Base-by-base conservation (phyloP, 2,329 filamentous ascomycete genomes). In the Hymenoscyphus albidus region DNA sequence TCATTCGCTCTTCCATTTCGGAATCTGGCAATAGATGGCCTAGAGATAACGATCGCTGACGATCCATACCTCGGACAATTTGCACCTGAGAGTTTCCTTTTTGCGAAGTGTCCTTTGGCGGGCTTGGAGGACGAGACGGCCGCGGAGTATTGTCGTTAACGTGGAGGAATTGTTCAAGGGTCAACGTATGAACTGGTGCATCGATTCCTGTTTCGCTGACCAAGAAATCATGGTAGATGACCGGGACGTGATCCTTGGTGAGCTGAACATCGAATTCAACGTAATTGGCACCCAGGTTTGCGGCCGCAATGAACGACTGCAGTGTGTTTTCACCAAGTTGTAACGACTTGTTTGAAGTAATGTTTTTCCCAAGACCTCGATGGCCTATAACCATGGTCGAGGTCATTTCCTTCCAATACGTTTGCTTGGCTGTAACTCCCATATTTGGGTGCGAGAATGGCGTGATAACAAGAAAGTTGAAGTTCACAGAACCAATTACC, bases 201-300 rank as follows among this genome's bases (percentile, higher is more conserved):
- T 99, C 95, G 62, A 97, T 95, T 10, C 96, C 95, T 0, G 95
- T 98, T 78, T 99, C 95, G 74, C 93, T 97, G 76, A 99, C 95
- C 14, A 98, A 82, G 74, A 99, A 99, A 77, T 99, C 95, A 75
- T 99, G 95, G 75, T 99, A 99, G 73, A 99, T 97, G 69, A 99
- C 94, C 0, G 95, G 95, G 1, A 99, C 93, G 72, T 96, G 93
- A 75, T 99, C 95, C 74, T 99, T 99, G n/a, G 95, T 99, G 48
- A 99, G 81, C 76, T 99, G 95, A 0, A 99, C 95, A 75, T 99
- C 95, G 73, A 90, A 88, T 71, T 89, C 86, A 58, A 90, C 86
- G 70, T 89, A 89, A 63, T 88, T 84, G 2, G 87, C 95, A 9
- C 95, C 95, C 61, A 99, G 78, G 70, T 97, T 98, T 55, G 94